These are phyloP conservation scores for Tylopilus sp. DNA, from an alignment of 1,284 basidiomycete genomes.

Conservation along the genomic window DNA sequence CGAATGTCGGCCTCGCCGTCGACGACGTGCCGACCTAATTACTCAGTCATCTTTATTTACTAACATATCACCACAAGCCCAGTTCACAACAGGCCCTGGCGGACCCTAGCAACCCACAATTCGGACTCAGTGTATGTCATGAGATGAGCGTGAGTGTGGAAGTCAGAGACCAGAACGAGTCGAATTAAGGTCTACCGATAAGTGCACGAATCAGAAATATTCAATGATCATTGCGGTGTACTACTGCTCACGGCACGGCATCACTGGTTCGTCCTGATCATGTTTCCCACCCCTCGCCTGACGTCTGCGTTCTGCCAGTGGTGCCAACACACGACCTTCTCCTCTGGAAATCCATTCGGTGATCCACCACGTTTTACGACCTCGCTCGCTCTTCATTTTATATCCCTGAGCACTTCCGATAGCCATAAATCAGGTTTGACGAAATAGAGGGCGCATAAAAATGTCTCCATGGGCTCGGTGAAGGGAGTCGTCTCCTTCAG, in stretches of 20 bases:
- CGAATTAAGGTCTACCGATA: constrained; percentile 2
- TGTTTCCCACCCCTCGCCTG: constrained; percentile 9
- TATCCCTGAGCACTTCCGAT: constrained; percentile 38
- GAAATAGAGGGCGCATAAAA: constrained; percentile 21
- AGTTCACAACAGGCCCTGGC: too few relatives aligned
- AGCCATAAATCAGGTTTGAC: constrained; percentile 38
- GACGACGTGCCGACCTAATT: too few relatives aligned
- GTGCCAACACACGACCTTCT: constrained; percentile 22
- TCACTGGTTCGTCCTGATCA: not conserved
- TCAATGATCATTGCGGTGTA: constrained; percentile 2
- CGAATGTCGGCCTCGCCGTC: too few relatives aligned
- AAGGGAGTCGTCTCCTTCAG: constrained; percentile 31
- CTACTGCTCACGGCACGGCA: not conserved
- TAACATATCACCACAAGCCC: too few relatives aligned
- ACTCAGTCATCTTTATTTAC: too few relatives aligned
- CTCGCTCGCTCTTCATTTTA: constrained; percentile 33
- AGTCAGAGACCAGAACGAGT: too few relatives aligned
- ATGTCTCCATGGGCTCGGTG: constrained; percentile 24
- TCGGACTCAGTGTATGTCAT: constrained; percentile 1
- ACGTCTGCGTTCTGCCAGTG: constrained; percentile 17
- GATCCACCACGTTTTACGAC: constrained; percentile 30
- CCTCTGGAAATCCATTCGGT: constrained; percentile 29
- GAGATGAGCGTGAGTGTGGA: not conserved
- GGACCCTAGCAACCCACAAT: not conserved
- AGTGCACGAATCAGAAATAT: constrained; percentile 6